phyloP scores from a whole-genome alignment of 345 rosid genomes.

The Salix udensis region DNA sequence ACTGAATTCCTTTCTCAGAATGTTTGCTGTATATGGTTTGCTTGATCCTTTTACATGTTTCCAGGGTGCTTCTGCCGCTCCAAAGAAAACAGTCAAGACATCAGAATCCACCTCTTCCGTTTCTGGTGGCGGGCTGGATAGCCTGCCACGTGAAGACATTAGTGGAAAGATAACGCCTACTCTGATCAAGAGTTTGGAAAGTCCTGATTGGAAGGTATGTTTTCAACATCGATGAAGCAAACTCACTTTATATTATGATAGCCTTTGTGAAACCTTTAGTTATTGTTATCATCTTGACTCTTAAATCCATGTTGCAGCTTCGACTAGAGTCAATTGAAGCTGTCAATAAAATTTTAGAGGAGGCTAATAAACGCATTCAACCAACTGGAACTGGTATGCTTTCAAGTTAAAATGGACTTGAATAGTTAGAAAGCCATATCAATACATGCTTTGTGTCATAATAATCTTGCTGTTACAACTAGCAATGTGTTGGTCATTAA shows the following conservation, averaged over 20 bases:
- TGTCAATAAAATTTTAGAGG: slow-evolving; percentile 85
- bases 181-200: slow-evolving; percentile 85
- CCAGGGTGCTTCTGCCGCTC: slow-evolving; percentile 75
- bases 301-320: slow-evolving; percentile 41
- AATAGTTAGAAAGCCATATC: background rate
- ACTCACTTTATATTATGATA: background rate
- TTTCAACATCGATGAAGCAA: background rate
- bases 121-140: slow-evolving; percentile 69
- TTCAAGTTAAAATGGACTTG: background rate
- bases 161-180: slow-evolving; percentile 82
- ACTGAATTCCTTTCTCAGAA: background rate
- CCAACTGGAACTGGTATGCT: slow-evolving; percentile 90
- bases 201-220: slow-evolving; percentile 95
- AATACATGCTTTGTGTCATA: background rate
- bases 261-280: background rate
- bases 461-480: background rate
- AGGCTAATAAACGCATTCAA: slow-evolving; percentile 94
- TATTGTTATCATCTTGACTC: slow-evolving; percentile 8
- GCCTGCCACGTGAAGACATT: slow-evolving; percentile 95
- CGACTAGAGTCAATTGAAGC: slow-evolving; percentile 97
- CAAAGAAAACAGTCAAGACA: slow-evolving; percentile 73
- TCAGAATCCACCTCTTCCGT: slow-evolving; percentile 44
- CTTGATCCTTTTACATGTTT: slow-evolving; percentile 12
- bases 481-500: background rate
- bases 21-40: background rate